A percentile compares a stretch with the other conserved stretches of the same genome.
These are phyloP conservation scores for Rhododendron kiyosumense DNA, from an alignment of 148 eudicot genomes.

Conservation along the genomic window DNA sequence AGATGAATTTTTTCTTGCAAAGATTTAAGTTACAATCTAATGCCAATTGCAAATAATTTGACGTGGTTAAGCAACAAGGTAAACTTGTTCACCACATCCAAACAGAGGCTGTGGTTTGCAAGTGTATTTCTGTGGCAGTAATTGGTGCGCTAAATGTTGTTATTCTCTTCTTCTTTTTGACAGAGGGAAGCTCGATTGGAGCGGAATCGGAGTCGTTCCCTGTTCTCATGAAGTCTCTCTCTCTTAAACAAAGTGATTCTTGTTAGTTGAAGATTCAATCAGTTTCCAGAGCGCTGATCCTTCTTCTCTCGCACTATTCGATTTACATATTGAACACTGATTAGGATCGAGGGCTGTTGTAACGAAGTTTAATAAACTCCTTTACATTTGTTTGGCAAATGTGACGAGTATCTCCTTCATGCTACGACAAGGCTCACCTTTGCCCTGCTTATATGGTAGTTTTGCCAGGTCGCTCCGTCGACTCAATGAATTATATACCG, in stretches of 20 bases:
- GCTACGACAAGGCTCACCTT: not conserved
- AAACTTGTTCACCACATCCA: not conserved
- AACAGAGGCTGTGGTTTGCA: not conserved
- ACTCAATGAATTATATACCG: not conserved
- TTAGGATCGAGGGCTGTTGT: not conserved
- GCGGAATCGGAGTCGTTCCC: slow-evolving; percentile 59
- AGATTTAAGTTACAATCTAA: not conserved
- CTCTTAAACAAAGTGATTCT: slow-evolving; percentile 7
- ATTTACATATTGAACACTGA: not conserved
- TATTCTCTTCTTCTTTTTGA: slow-evolving; percentile 7
- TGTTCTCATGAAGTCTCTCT: slow-evolving; percentile 47
- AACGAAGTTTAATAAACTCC: not conserved
- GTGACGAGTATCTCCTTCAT: not conserved
- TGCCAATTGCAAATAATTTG: not conserved
- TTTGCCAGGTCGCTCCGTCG: not conserved
- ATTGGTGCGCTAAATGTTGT: not conserved
- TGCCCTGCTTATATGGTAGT: not conserved
- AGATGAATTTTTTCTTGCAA: not conserved
- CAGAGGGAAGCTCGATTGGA: slow-evolving; percentile 91
- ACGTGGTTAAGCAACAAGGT: not conserved
- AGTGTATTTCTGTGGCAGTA: not conserved
- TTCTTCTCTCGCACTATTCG: not conserved
- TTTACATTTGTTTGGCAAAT: slow-evolving; percentile 7
- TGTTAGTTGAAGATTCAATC: not conserved
- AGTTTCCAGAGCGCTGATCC: not conserved